Evolutionary conservation across 495 filamentous ascomycete genomes (phyloP).

Genomic region (Halenospora varia): DNA sequence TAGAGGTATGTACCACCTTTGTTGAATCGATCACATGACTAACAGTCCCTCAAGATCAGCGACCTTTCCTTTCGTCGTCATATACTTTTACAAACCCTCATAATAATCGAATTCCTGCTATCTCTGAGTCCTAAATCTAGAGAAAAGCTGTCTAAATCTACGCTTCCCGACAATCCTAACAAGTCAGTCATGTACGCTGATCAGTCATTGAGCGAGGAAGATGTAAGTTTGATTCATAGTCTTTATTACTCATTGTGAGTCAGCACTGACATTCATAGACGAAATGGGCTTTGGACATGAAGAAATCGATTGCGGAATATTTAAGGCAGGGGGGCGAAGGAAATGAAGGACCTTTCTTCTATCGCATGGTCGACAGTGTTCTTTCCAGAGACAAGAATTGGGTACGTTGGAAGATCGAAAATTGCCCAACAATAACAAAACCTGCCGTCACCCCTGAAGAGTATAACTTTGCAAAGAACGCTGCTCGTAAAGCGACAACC

Average conservation of each 20-base stretch:
- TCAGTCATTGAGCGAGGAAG: conserved; percentile 72
- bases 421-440: conserved; percentile 79
- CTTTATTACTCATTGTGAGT: background rate
- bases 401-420: conserved; percentile 96
- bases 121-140: conserved; percentile 82
- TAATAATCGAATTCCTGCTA: conserved; percentile 87
- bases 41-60: conserved; percentile 55
- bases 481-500: conserved; percentile 58
- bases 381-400: conserved; percentile 95
- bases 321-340: conserved; percentile 71
- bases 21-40: background rate
- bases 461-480: conserved; percentile 60
- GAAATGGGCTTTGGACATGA: conserved; percentile 75
- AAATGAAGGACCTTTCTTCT: conserved; percentile 84
- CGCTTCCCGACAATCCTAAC: conserved; percentile 48
- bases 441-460: conserved; percentile 61
- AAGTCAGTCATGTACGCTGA: conserved; percentile 80
- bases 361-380: conserved; percentile 93
- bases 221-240: conserved; percentile 49
- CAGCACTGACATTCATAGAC: conserved; percentile 31
- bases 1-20: conserved; percentile 61
- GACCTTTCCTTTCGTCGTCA: conserved; percentile 92
- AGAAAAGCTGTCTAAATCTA: conserved; percentile 64
- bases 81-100: conserved; percentile 89
- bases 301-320: conserved; percentile 69